A percentile compares a stretch with the other conserved stretches of the same genome.
phyloP scores from a whole-genome alignment of 495 filamentous ascomycete species.

The Hypomontagnella monticulosa region DNA sequence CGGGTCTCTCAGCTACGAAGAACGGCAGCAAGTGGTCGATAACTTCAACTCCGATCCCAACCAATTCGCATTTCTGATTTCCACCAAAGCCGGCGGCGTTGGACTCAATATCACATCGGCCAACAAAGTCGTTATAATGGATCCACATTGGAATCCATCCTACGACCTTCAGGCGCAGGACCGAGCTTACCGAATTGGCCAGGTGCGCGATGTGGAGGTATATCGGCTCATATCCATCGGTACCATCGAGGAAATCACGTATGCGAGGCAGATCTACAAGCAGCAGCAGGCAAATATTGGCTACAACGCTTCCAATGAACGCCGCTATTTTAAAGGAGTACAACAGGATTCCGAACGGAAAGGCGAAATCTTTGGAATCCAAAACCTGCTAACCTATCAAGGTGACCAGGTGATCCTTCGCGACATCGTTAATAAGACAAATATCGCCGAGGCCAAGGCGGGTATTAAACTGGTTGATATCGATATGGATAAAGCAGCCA shows the following conservation, averaged over 20 bases:
- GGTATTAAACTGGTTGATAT: constrained; percentile 83
- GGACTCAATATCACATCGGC: constrained; percentile 97
- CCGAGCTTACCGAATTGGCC: constrained; percentile 94
- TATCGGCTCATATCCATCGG: constrained; percentile 93
- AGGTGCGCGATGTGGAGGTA: constrained; percentile 92
- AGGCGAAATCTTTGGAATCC: constrained; percentile 93
- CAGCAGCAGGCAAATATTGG: constrained; percentile 98
- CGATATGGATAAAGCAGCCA: constrained; percentile 69
- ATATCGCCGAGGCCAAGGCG: constrained; percentile 89
- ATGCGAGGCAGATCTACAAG: constrained; percentile 97
- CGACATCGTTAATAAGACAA: constrained; percentile 97
- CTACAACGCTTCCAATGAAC: constrained; percentile 90
- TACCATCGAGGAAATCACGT: constrained; percentile 97
- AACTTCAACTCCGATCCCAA: constrained; percentile 90
- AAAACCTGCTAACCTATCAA: constrained; percentile 87
- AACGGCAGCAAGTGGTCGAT: constrained; percentile 81
- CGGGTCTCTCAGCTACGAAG: constrained; percentile 86
- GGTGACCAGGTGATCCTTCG: constrained; percentile 81
- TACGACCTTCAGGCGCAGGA: constrained; percentile 97
- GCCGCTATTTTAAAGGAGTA: constrained; percentile 95
- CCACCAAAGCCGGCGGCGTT: constrained; percentile 86
- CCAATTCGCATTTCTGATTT: constrained; percentile 96
- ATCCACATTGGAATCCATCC: constrained; percentile 97
- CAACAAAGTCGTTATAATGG: constrained; percentile 97
- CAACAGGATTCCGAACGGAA: constrained; percentile 80